These are phyloP conservation scores for Cutaneotrichosporon dermatis DNA, from an alignment of 1,284 basidiomycete species.

Conservation along the genomic window DNA sequence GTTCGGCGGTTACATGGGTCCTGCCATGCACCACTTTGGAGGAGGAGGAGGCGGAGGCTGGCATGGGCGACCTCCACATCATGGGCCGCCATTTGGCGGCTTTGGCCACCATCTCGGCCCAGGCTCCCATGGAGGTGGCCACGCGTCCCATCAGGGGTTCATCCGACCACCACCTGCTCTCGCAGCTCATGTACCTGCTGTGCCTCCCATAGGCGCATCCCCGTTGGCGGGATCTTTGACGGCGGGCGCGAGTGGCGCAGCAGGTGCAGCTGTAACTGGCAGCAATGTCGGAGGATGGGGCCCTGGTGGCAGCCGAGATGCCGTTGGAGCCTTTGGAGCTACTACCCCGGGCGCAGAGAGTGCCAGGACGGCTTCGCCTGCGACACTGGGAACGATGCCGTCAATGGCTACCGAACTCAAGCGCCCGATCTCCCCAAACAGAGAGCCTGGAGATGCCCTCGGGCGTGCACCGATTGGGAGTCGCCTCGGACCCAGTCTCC, in stretches of 20 bases:
- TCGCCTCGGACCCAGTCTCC: not conserved
- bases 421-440: slow-evolving; percentile 4
- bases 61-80: slow-evolving; percentile 16
- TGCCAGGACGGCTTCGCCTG: not conserved
- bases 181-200: slow-evolving; percentile 14
- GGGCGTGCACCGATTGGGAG: not conserved
- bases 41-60: slow-evolving; percentile 9
- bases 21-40: slow-evolving; percentile 19
- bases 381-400: not conserved
- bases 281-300: slow-evolving; percentile 2
- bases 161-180: slow-evolving; percentile 14
- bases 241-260: not conserved
- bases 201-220: slow-evolving; percentile 33
- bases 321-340: not conserved
- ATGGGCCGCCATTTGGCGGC: slow-evolving; percentile 30
- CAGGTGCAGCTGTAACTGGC: slow-evolving; percentile 1
- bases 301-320: not conserved
- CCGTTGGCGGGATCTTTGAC: slow-evolving; percentile 42
- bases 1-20: slow-evolving; percentile 15
- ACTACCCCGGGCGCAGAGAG: not conserved
- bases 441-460: not conserved
- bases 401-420: not conserved
- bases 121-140: slow-evolving; percentile 12
- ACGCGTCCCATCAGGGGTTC: slow-evolving; percentile 12
- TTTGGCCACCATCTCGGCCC: slow-evolving; percentile 19